phyloP scores from a whole-genome alignment of 306 rosid genomes.

The Datisca glomerata region DNA sequence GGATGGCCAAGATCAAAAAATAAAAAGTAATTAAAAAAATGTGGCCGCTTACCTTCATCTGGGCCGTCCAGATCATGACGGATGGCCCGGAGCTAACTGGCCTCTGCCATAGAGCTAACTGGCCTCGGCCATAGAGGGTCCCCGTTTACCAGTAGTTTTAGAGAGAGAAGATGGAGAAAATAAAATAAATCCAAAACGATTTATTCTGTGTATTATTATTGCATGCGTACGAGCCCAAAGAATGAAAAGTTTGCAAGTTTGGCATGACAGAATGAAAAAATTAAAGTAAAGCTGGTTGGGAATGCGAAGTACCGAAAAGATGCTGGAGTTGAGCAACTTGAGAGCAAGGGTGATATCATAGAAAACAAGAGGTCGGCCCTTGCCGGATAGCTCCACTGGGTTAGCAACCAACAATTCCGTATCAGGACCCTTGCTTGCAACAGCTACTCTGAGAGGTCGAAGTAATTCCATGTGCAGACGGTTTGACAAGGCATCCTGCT shows the following conservation, averaged over 20 bases:
- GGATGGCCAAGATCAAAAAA: too few relatives aligned
- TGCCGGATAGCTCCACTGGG: constrained; percentile 85
- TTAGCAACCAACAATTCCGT: constrained; percentile 80
- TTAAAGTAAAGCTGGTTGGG: background rate
- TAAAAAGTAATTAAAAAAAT: too few relatives aligned
- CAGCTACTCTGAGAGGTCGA: constrained; percentile 81
- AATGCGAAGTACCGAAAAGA: constrained; percentile 71
- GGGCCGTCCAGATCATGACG: too few relatives aligned
- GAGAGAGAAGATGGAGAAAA: too few relatives aligned
- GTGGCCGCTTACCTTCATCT: too few relatives aligned
- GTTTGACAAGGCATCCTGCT: constrained; percentile 52
- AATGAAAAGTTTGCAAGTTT: background rate
- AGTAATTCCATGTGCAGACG: constrained; percentile 60
- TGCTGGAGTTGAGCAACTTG: constrained; percentile 52
- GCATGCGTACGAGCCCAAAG: too few relatives aligned
- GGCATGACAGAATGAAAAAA: constrained; percentile 1
- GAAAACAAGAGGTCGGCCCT: constrained; percentile 90
- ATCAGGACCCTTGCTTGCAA: constrained; percentile 78
- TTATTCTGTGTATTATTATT: too few relatives aligned
- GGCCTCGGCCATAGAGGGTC: too few relatives aligned
- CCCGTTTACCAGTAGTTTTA: too few relatives aligned
- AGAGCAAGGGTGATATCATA: constrained; percentile 82
- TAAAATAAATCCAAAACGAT: too few relatives aligned
- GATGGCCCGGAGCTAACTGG: too few relatives aligned
- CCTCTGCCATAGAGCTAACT: too few relatives aligned